These are phyloP conservation scores for Exserohilum rostratum DNA, from an alignment of 2,329 filamentous ascomycete genomes.

Conservation along the genomic window DNA sequence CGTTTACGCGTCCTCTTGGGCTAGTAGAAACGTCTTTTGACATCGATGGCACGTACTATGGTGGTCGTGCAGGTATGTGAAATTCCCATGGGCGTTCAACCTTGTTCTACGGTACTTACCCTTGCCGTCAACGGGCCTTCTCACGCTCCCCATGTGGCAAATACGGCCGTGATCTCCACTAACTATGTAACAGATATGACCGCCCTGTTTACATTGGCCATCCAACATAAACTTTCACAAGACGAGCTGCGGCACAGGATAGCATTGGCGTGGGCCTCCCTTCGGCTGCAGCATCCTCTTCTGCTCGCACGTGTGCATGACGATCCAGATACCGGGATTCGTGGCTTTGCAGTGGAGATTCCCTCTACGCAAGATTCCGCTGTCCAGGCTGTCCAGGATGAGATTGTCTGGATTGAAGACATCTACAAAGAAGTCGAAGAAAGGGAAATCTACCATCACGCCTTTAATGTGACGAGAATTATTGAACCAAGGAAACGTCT, in stretches of 20 bases:
- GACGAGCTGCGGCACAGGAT: slow-evolving; percentile 44
- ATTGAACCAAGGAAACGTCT: slow-evolving; percentile 47
- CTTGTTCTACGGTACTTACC: neutral
- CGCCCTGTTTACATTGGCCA: slow-evolving; percentile 45
- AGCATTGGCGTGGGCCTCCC: slow-evolving; percentile 48
- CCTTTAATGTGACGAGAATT: slow-evolving; percentile 49
- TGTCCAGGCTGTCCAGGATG: slow-evolving; percentile 34
- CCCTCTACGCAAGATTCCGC: slow-evolving; percentile 35
- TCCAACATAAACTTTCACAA: slow-evolving; percentile 39
- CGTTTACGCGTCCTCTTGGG: slow-evolving; percentile 49
- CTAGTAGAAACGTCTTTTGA: slow-evolving; percentile 55
- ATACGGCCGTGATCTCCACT: neutral
- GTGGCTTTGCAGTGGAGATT: slow-evolving; percentile 46
- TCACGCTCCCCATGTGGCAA: neutral
- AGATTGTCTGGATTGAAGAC: slow-evolving; percentile 50
- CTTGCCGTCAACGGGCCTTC: too few relatives aligned
- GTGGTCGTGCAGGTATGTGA: slow-evolving; percentile 47
- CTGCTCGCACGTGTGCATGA: slow-evolving; percentile 43
- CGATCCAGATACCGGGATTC: slow-evolving; percentile 18
- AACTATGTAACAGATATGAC: slow-evolving; percentile 46
- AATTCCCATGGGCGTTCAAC: neutral
- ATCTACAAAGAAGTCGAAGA: slow-evolving; percentile 42
- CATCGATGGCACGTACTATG: slow-evolving; percentile 51
- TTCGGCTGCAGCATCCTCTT: slow-evolving; percentile 49
- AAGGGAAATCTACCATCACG: slow-evolving; percentile 51